These are phyloP conservation scores for Cordyceps tenuipes DNA, from an alignment of 2,329 filamentous ascomycete species.

Conservation along the genomic window DNA sequence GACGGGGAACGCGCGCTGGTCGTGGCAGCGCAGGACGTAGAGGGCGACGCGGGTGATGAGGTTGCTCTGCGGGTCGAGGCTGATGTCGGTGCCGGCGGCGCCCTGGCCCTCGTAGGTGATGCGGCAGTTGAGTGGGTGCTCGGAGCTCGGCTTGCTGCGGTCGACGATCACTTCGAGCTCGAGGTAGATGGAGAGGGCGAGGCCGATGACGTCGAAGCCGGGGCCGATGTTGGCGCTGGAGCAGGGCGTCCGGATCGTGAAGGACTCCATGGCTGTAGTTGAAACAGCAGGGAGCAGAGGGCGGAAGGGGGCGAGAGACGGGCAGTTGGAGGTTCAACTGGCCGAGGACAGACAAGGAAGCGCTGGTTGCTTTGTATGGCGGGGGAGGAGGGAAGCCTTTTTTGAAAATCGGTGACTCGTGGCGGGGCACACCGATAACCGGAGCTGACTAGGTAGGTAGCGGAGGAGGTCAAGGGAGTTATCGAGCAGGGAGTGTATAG, in stretches of 20 bases:
- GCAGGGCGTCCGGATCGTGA: constrained; percentile 74
- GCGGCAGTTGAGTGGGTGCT: constrained; percentile 69
- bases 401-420: constrained; percentile 6
- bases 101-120: constrained; percentile 86
- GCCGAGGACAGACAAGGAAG: background rate
- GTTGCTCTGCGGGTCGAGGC: constrained; percentile 76
- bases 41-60: constrained; percentile 89
- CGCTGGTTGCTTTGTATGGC: background rate
- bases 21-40: constrained; percentile 90
- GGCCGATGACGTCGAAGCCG: constrained; percentile 94
- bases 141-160: constrained; percentile 42
- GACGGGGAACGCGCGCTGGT: constrained; percentile 71
- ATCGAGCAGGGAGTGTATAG: background rate
- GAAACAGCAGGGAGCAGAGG: constrained; percentile 2
- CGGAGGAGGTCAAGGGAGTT: background rate
- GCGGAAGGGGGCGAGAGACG: background rate
- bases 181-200: constrained; percentile 88
- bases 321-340: background rate
- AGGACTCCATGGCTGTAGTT: constrained; percentile 42
- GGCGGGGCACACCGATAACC: constrained; percentile 12
- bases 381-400: background rate
- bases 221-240: constrained; percentile 97
- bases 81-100: constrained; percentile 62
- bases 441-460: background rate
- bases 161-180: constrained; percentile 78